Conservation (phyloP, 2,329 filamentous ascomycete species). For the Ophiostoma sp. region DNA sequence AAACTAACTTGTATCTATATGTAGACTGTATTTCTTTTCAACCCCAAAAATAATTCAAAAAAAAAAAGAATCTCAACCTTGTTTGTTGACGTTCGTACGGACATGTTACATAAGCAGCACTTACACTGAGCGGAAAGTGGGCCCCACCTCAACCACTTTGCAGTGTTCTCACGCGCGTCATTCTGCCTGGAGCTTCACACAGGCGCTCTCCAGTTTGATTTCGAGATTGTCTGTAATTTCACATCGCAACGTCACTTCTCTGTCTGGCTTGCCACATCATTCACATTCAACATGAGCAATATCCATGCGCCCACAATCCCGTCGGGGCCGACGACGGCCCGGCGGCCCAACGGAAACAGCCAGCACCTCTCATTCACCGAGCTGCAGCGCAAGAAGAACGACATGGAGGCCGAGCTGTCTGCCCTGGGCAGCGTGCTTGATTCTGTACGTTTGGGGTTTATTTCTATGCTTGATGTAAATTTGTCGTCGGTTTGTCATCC, state of each 20-base stretch:
- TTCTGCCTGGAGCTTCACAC: constrained; percentile 23
- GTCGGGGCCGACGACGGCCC: constrained; percentile 67
- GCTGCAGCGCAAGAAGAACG: constrained; percentile 78
- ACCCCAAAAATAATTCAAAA: too few species aligned
- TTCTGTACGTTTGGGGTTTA: constrained; percentile 54
- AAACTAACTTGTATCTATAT: background rate
- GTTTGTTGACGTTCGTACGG: background rate
- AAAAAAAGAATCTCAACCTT: background rate
- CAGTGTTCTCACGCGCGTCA: constrained; percentile 22
- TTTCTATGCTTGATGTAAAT: constrained; percentile 19
- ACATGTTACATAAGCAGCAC: constrained; percentile 1
- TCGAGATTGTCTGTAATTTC: background rate
- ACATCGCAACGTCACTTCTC: background rate
- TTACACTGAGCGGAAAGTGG: constrained; percentile 1
- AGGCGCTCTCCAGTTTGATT: background rate
- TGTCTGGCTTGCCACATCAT: background rate
- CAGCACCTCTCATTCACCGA: constrained; percentile 66
- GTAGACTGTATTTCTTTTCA: background rate
- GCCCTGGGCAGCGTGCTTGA: constrained; percentile 81
- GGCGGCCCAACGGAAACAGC: constrained; percentile 55
- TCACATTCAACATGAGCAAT: constrained; percentile 36
- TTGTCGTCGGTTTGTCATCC: background rate
- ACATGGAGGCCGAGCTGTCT: constrained; percentile 78
- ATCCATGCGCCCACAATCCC: constrained; percentile 58
- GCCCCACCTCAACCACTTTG: background rate